Evolutionary conservation across 2,329 filamentous ascomycete species (phyloP).

Genomic region (Aspergillus neoniger): DNA sequence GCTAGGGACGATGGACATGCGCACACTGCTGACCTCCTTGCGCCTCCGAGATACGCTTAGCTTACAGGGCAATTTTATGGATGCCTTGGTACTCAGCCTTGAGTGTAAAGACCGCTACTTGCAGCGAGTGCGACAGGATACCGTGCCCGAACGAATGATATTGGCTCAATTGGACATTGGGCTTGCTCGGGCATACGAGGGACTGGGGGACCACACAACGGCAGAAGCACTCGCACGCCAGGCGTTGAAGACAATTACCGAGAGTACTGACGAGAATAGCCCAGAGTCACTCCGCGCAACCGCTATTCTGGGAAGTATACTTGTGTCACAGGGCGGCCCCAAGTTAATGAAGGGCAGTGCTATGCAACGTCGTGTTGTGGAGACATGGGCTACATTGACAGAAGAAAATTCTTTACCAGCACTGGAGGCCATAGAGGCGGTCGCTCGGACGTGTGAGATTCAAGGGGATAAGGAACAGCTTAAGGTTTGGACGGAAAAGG

Average conservation of each 20-base stretch:
- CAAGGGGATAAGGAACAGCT: neutral
- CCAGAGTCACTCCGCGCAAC: neutral
- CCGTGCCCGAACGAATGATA: neutral
- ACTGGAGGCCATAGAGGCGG: neutral
- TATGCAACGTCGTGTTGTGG: neutral
- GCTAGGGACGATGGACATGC: neutral
- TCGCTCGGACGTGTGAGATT: neutral
- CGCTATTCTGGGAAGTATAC: neutral
- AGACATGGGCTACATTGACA: neutral
- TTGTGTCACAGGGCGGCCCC: neutral
- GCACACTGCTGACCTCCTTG: neutral
- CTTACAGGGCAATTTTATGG: neutral
- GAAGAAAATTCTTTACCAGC: neutral
- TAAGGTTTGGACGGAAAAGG: neutral
- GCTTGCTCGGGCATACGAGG: neutral
- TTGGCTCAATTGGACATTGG: neutral
- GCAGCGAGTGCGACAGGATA: neutral
- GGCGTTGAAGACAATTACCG: neutral
- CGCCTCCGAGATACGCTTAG: neutral
- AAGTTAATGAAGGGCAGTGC: neutral
- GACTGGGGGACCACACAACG: neutral
- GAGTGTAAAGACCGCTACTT: neutral
- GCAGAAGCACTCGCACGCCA: conserved; percentile 6
- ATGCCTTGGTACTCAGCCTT: neutral
- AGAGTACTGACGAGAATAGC: neutral